phyloP scores from a whole-genome alignment of 2,329 filamentous ascomycete species.

The Huntiella savannae region DNA sequence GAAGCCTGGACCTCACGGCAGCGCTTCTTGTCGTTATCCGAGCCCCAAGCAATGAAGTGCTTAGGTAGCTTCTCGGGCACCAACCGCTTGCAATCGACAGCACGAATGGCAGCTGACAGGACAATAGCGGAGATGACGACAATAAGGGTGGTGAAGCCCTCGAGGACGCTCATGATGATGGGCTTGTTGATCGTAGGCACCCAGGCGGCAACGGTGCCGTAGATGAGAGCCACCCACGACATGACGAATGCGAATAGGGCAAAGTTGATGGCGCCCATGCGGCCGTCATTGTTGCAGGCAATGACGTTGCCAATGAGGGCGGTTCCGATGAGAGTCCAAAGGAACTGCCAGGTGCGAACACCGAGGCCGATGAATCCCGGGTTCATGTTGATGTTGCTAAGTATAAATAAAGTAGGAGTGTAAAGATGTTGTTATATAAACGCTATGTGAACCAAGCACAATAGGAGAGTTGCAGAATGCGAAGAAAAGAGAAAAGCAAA shows the following conservation, averaged over 20 bases:
- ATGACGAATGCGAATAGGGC: constrained; percentile 52
- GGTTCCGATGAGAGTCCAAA: constrained; percentile 33
- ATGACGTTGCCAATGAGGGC: constrained; percentile 41
- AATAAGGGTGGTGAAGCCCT: constrained; percentile 43
- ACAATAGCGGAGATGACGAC: constrained; percentile 53
- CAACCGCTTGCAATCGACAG: constrained; percentile 46
- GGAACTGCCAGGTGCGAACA: constrained; percentile 29
- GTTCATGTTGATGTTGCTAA: constrained; percentile 12
- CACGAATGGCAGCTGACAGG: constrained; percentile 48
- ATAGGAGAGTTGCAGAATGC: too few relatives aligned
- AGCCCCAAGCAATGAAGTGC: constrained; percentile 45
- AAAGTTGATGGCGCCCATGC: constrained; percentile 35
- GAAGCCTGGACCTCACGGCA: constrained; percentile 60
- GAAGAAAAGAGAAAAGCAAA: too few relatives aligned
- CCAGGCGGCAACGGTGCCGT: constrained; percentile 38
- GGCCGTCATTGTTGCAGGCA: constrained; percentile 27
- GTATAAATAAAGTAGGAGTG: too few relatives aligned
- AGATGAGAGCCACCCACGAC: constrained; percentile 45
- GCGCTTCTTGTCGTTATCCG: constrained; percentile 37
- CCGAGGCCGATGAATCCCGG: constrained; percentile 22
- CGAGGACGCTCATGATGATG: constrained; percentile 34
- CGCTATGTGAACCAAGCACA: too few relatives aligned
- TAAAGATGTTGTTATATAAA: too few relatives aligned
- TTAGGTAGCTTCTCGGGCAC: constrained; percentile 16
- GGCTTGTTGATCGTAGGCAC: constrained; percentile 33